phyloP scores from a whole-genome alignment of 2,329 filamentous ascomycete genomes.

The Aspergillus proliferans region DNA sequence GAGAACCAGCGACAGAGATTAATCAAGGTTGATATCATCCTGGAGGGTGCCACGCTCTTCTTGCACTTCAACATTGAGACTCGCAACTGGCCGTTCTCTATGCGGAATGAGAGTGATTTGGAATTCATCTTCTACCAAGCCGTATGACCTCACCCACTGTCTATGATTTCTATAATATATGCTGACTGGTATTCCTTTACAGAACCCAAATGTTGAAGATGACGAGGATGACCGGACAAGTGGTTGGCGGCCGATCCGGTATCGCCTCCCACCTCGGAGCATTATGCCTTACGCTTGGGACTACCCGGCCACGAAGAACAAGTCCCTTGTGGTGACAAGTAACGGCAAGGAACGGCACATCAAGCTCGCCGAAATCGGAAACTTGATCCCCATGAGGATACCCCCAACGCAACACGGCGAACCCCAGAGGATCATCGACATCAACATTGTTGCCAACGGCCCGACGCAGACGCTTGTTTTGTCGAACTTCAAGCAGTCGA shows the following conservation, averaged over 20 bases:
- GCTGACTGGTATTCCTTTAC: constrained; percentile 2
- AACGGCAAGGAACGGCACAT: constrained; percentile 81
- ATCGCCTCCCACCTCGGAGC: constrained; percentile 83
- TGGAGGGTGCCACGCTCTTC: constrained; percentile 92
- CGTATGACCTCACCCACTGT: constrained; percentile 25
- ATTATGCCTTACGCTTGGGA: constrained; percentile 99
- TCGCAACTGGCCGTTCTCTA: constrained; percentile 96
- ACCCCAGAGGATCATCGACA: constrained; percentile 82
- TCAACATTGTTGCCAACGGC: constrained; percentile 91
- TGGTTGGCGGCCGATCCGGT: constrained; percentile 87
- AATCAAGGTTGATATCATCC: constrained; percentile 78
- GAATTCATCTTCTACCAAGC: constrained; percentile 97
- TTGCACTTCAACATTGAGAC: constrained; percentile 82
- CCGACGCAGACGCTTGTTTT: constrained; percentile 91
- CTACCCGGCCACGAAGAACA: constrained; percentile 94
- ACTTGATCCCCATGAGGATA: constrained; percentile 89
- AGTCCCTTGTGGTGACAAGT: constrained; percentile 78
- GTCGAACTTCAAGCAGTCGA: constrained; percentile 87
- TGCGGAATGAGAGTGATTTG: constrained; percentile 95
- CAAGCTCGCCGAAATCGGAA: constrained; percentile 93
- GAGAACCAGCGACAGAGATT: constrained; percentile 82
- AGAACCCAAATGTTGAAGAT: constrained; percentile 82
- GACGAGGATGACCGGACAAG: constrained; percentile 72
- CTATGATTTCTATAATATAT: background rate
- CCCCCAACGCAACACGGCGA: constrained; percentile 56